Conservation (phyloP, 768 basidiomycete species). For the Glaciozyma antarctica region DNA sequence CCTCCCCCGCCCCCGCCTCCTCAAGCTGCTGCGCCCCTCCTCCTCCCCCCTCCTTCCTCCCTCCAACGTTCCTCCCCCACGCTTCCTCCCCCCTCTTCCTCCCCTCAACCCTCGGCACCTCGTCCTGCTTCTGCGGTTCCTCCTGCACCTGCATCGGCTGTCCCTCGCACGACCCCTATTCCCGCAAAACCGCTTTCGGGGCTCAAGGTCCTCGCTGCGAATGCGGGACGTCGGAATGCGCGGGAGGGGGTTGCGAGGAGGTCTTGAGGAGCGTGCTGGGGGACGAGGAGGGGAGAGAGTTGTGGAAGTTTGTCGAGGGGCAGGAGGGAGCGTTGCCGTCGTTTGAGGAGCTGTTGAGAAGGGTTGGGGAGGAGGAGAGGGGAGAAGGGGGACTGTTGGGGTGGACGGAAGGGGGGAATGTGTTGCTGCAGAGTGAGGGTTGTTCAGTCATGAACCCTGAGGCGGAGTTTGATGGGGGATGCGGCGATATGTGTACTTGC, state of each 20-base stretch:
- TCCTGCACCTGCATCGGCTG: constrained; percentile 26
- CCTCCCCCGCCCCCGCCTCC: background rate
- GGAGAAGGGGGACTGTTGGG: background rate
- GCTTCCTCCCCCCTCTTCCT: constrained; percentile 16
- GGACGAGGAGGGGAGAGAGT: background rate
- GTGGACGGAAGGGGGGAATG: background rate
- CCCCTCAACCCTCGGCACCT: constrained; percentile 24
- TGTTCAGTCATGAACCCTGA: background rate
- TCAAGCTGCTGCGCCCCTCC: background rate
- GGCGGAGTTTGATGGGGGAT: background rate
- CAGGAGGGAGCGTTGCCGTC: background rate
- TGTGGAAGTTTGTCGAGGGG: background rate
- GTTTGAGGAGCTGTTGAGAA: background rate
- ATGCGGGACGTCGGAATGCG: background rate
- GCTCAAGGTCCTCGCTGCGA: background rate
- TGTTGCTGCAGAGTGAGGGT: background rate
- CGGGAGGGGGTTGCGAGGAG: background rate
- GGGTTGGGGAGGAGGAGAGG: background rate
- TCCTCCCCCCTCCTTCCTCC: background rate
- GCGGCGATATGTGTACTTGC: background rate
- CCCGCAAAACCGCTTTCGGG: background rate
- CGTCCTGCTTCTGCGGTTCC: constrained; percentile 30
- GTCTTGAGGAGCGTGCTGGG: background rate
- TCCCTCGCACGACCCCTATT: constrained; percentile 24
- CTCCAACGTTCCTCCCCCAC: background rate